Evolutionary conservation across 2,329 filamentous ascomycete genomes (phyloP).

Genomic region (Neopestalotiopsis rosae): DNA sequence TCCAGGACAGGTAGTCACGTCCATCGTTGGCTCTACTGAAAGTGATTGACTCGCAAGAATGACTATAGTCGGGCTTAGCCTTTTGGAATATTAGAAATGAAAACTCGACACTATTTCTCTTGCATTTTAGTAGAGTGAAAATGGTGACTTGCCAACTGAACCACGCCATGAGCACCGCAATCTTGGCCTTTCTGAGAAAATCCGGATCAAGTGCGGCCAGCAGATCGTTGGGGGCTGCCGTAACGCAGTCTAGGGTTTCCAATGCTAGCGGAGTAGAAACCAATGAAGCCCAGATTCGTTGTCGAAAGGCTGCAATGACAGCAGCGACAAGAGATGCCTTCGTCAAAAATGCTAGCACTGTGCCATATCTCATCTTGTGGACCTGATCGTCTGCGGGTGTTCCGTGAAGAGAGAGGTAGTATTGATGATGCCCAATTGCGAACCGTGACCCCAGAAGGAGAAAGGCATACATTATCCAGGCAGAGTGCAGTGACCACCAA

Average conservation of each 20-base stretch:
- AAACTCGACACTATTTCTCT: neutral
- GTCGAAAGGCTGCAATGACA: neutral
- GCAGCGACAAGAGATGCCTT: neutral
- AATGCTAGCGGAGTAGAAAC: neutral
- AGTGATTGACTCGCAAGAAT: neutral
- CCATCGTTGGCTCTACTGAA: neutral
- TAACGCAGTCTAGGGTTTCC: neutral
- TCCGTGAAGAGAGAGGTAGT: neutral
- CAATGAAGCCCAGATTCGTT: neutral
- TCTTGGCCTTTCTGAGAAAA: neutral
- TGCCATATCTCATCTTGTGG: neutral
- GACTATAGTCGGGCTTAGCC: neutral
- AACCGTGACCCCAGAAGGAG: neutral
- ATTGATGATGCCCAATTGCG: neutral
- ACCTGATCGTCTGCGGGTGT: neutral
- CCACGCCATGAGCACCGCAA: neutral
- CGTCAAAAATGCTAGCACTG: neutral
- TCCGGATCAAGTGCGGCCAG: neutral
- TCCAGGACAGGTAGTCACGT: neutral
- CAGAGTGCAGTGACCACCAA: neutral
- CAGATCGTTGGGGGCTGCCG: neutral
- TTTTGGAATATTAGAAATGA: neutral
- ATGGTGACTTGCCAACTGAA: neutral
- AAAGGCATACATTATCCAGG: neutral
- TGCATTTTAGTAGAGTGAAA: neutral